phyloP scores from a whole-genome alignment of 2,329 filamentous ascomycete species.

The Fusarium papillatum region DNA sequence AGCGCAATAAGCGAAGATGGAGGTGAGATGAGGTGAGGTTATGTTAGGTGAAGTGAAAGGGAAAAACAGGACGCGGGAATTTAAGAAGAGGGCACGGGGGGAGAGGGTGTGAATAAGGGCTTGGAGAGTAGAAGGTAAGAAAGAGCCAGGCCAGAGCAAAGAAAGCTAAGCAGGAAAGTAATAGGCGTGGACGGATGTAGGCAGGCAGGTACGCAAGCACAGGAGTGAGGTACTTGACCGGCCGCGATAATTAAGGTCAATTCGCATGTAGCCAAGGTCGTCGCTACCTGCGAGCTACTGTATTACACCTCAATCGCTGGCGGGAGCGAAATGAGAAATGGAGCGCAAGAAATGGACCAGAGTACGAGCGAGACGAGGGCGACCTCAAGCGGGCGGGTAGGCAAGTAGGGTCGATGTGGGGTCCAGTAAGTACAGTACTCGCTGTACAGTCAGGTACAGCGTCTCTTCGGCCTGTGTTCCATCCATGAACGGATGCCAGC shows the following conservation, averaged over 20 bases:
- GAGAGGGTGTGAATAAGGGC: conserved; percentile 43
- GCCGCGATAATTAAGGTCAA: conserved; percentile 14
- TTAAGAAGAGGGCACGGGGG: conserved; percentile 40
- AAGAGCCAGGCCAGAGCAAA: neutral
- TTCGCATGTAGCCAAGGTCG: conserved; percentile 5
- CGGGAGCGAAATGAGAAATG: conserved; percentile 19
- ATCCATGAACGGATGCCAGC: neutral
- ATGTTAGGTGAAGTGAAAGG: conserved; percentile 26
- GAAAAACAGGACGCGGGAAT: conserved; percentile 44
- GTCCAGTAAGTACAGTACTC: neutral
- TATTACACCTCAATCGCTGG: conserved; percentile 1
- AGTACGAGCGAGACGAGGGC: conserved; percentile 9
- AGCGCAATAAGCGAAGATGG: neutral
- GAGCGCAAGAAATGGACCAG: conserved; percentile 23
- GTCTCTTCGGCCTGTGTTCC: neutral
- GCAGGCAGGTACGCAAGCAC: conserved; percentile 5
- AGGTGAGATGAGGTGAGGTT: conserved; percentile 32
- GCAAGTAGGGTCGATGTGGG: conserved; percentile 10
- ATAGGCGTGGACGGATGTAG: conserved; percentile 4
- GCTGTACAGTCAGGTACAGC: conserved; percentile 4
- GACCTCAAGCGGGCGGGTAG: conserved; percentile 7
- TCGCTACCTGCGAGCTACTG: conserved; percentile 8
- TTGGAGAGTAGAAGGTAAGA: conserved; percentile 30
- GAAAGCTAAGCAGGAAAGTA: conserved; percentile 20
- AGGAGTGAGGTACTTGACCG: conserved; percentile 26